Evolutionary conservation across 2,329 filamentous ascomycete species (phyloP).

Genomic region (Colletotrichum abscissum): DNA sequence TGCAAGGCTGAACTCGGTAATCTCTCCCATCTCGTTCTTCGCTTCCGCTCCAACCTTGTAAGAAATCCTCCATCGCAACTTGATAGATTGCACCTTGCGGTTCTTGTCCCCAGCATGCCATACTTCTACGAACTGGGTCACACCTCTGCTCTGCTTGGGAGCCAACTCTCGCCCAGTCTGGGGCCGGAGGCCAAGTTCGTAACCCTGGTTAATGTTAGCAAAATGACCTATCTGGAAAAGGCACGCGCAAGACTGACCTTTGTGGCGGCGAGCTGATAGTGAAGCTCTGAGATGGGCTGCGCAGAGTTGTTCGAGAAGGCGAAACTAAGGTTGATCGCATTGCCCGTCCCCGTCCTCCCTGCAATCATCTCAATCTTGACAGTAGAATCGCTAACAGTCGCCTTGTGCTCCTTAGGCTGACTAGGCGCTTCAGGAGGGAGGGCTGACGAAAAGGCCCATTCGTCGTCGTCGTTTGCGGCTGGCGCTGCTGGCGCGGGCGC

Average conservation of each 20-base stretch:
- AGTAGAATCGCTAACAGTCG: slow-evolving; percentile 75
- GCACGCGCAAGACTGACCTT: slow-evolving; percentile 69
- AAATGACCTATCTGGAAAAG: neutral
- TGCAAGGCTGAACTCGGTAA: slow-evolving; percentile 81
- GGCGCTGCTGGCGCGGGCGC: slow-evolving; percentile 42
- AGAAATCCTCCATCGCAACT: slow-evolving; percentile 88
- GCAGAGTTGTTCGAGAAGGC: slow-evolving; percentile 86
- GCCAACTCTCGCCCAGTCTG: slow-evolving; percentile 83
- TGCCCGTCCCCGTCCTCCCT: slow-evolving; percentile 64
- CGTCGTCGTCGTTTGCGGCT: slow-evolving; percentile 76
- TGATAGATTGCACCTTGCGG: slow-evolving; percentile 80
- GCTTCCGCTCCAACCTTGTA: slow-evolving; percentile 77
- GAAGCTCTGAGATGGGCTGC: slow-evolving; percentile 79
- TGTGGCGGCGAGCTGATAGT: slow-evolving; percentile 92
- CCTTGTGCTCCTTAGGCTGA: slow-evolving; percentile 70
- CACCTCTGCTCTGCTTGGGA: slow-evolving; percentile 78
- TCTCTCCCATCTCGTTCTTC: slow-evolving; percentile 86
- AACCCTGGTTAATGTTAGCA: slow-evolving; percentile 67
- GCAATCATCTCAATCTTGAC: slow-evolving; percentile 81
- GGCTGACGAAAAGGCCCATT: slow-evolving; percentile 93
- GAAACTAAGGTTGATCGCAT: slow-evolving; percentile 77
- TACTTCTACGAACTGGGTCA: slow-evolving; percentile 84
- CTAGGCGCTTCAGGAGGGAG: slow-evolving; percentile 70
- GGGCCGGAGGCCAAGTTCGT: slow-evolving; percentile 82
- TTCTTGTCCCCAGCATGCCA: slow-evolving; percentile 76